A percentile compares a stretch with the other conserved stretches of the same genome.
phyloP scores from a whole-genome alignment of 73 alveolate species.

The Paramecium biaurelia region DNA sequence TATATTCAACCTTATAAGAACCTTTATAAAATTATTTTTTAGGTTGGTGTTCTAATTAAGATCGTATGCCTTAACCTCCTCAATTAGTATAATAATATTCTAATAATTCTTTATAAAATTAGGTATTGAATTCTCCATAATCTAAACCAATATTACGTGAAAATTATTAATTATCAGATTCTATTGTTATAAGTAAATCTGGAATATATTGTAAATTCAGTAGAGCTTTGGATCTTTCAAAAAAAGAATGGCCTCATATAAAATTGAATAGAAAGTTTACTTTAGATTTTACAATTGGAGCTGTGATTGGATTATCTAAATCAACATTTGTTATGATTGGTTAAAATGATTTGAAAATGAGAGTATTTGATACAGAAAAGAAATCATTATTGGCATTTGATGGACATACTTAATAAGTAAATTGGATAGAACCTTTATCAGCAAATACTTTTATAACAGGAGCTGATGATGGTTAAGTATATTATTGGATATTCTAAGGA shows the following conservation, averaged over 20 bases:
- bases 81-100: not conserved
- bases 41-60: not conserved
- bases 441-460: constrained; percentile 2
- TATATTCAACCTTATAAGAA: not conserved
- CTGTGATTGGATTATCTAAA: not conserved
- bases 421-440: not conserved
- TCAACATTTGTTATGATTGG: not conserved
- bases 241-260: not conserved
- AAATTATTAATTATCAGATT: not conserved
- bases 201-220: not conserved
- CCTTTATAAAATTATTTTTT: not conserved
- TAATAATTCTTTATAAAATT: not conserved
- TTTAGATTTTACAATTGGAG: not conserved
- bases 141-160: not conserved
- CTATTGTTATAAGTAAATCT: not conserved
- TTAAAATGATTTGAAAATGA: not conserved
- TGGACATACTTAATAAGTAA: not conserved
- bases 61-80: not conserved
- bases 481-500: not conserved
- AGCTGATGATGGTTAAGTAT: not conserved
- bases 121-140: not conserved
- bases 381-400: not conserved
- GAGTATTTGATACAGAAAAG: not conserved
- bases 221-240: not conserved
- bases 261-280: not conserved